phyloP scores from a whole-genome alignment of 768 basidiomycete genomes.

The Obba rivulosa region DNA sequence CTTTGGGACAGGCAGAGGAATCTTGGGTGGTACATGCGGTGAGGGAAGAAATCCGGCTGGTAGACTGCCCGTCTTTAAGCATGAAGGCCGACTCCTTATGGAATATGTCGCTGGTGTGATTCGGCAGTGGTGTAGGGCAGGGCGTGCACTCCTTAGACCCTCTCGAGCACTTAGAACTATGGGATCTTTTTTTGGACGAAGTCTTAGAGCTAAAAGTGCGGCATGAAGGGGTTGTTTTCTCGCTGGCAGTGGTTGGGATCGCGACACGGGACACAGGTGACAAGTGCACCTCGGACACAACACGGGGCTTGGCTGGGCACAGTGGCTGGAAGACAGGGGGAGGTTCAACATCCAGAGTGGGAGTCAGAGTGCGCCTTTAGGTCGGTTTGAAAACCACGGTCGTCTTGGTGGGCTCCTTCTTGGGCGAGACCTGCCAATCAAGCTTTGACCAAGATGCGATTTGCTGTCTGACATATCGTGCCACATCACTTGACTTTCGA shows the following conservation, averaged over 20 bases:
- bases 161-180: conserved; percentile 7
- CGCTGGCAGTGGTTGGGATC: conserved; percentile 19
- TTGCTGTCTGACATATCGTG: conserved; percentile 37
- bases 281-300: conserved; percentile 13
- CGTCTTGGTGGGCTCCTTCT: conserved; percentile 24
- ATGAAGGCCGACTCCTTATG: conserved; percentile 20
- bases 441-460: conserved; percentile 61
- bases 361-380: conserved; percentile 53
- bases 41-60: conserved; percentile 34
- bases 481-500: conserved; percentile 2
- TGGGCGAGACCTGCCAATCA: conserved; percentile 34
- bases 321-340: conserved; percentile 56
- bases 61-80: conserved; percentile 13
- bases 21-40: conserved; percentile 38
- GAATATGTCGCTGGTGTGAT: conserved; percentile 15
- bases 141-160: conserved; percentile 16
- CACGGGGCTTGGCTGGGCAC: conserved; percentile 37
- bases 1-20: conserved; percentile 26
- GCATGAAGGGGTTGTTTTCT: conserved; percentile 35
- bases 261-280: conserved; percentile 21
- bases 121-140: conserved; percentile 32
- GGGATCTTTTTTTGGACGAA: conserved; percentile 24
- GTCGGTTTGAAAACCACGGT: conserved; percentile 25
- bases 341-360: conserved; percentile 54
- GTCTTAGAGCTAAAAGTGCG: conserved; percentile 31